Evolutionary conservation across 2,329 filamentous ascomycete species (phyloP).

Genomic region (Claviceps digitariae): DNA sequence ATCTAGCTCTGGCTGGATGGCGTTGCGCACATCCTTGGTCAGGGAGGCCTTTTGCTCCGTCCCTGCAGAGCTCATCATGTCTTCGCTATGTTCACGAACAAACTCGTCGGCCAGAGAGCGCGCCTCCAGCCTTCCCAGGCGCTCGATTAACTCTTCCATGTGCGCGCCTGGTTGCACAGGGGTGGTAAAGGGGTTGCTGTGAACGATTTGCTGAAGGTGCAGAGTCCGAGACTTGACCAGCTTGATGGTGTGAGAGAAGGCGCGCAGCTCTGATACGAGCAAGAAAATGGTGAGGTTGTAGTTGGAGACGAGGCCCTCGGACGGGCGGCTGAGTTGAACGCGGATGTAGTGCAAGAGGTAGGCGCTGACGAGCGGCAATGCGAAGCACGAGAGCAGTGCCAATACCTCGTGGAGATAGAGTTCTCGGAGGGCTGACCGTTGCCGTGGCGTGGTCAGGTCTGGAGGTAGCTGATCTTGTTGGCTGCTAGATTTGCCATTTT

Average conservation of each 20-base stretch:
- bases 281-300: slow-evolving; percentile 89
- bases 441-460: slow-evolving; percentile 12
- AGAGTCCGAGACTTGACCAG: slow-evolving; percentile 68
- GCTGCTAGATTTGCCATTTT: not conserved
- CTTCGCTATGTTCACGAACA: slow-evolving; percentile 14
- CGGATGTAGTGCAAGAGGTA: slow-evolving; percentile 74
- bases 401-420: slow-evolving; percentile 62
- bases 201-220: slow-evolving; percentile 64
- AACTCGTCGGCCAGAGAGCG: slow-evolving; percentile 22
- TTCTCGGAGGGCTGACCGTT: slow-evolving; percentile 39
- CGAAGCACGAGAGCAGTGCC: slow-evolving; percentile 66
- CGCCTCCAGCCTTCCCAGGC: slow-evolving; percentile 57
- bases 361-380: slow-evolving; percentile 65
- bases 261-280: slow-evolving; percentile 72
- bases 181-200: slow-evolving; percentile 28
- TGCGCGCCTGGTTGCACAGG: slow-evolving; percentile 22
- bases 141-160: slow-evolving; percentile 44
- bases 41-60: slow-evolving; percentile 30
- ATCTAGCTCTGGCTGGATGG: slow-evolving; percentile 70
- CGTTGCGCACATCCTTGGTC: slow-evolving; percentile 46
- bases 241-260: slow-evolving; percentile 67
- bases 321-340: slow-evolving; percentile 65
- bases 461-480: slow-evolving; percentile 7
- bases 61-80: slow-evolving; percentile 18
- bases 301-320: slow-evolving; percentile 78